phyloP scores from a whole-genome alignment of 768 basidiomycete genomes.

The Lactifluus pinguis region DNA sequence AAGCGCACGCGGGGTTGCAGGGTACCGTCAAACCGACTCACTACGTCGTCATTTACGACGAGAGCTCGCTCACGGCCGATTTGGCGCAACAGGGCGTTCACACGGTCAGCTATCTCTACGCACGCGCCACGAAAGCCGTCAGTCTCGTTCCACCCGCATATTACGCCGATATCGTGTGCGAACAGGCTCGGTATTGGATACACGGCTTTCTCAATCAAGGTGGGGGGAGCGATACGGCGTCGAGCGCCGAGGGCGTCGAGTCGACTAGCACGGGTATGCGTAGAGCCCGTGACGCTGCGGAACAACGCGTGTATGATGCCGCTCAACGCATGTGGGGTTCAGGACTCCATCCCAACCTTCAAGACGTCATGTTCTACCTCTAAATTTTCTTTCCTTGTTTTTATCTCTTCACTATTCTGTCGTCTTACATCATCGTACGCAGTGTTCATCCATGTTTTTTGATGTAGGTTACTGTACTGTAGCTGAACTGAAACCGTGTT shows the following conservation, averaged over 20 bases:
- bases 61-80: conserved; percentile 58
- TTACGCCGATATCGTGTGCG: conserved; percentile 77
- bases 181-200: conserved; percentile 67
- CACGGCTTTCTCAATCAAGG: conserved; percentile 53
- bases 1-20: conserved; percentile 69
- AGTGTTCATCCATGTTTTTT: too few relatives aligned
- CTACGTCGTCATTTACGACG: conserved; percentile 75
- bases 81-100: conserved; percentile 68
- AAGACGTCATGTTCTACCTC: conserved; percentile 70
- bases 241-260: conserved; percentile 11
- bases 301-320: conserved; percentile 29
- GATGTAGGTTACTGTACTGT: too few relatives aligned
- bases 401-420: too few relatives aligned
- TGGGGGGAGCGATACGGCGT: conserved; percentile 26
- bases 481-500: too few relatives aligned
- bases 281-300: conserved; percentile 26
- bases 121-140: conserved; percentile 76
- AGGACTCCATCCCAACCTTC: conserved; percentile 43
- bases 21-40: conserved; percentile 67
- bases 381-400: conserved; percentile 23
- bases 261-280: conserved; percentile 22
- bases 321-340: conserved; percentile 32
- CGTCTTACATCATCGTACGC: too few relatives aligned
- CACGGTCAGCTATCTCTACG: conserved; percentile 63
- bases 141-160: conserved; percentile 74